Percentiles rank a stretch among this genome's conserved stretches.
Evolutionary conservation across 345 rosid species (phyloP).

Genomic region (Gossypium turneri): DNA sequence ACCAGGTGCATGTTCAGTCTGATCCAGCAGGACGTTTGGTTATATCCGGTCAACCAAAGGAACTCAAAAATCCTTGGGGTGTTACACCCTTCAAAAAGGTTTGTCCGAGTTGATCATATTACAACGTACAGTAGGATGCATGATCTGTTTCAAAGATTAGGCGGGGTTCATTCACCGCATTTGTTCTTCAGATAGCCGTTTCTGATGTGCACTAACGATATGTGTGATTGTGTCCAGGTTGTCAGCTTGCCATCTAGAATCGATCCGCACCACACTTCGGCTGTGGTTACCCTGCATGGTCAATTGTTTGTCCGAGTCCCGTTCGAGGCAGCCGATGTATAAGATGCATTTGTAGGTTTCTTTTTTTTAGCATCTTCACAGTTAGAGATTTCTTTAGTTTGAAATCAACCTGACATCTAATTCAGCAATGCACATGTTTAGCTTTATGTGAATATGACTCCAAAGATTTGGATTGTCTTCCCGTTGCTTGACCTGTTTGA

Average conservation of each 20-base stretch:
- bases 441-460: too few species aligned
- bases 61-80: constrained; percentile 71
- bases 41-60: constrained; percentile 65
- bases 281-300: constrained; percentile 72
- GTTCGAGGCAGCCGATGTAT: constrained; percentile 34
- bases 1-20: constrained; percentile 70
- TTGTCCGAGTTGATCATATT: constrained; percentile 13
- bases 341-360: constrained; percentile 19
- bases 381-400: not conserved
- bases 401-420: too few species aligned
- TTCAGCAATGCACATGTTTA: too few species aligned
- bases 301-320: constrained; percentile 66
- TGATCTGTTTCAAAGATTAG: not conserved
- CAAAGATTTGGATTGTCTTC: too few species aligned
- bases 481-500: too few species aligned
- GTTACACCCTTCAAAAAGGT: constrained; percentile 70
- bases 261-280: constrained; percentile 61
- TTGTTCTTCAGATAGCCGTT: not conserved
- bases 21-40: constrained; percentile 71
- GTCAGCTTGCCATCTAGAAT: constrained; percentile 63
- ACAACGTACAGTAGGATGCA: not conserved
- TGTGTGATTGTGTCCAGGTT: constrained; percentile 31
- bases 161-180: not conserved
- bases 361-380: not conserved
- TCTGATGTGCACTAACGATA: not conserved